phyloP scores from a whole-genome alignment of 805 yeast genomes.

The Hanseniaspora jakobsenii region DNA sequence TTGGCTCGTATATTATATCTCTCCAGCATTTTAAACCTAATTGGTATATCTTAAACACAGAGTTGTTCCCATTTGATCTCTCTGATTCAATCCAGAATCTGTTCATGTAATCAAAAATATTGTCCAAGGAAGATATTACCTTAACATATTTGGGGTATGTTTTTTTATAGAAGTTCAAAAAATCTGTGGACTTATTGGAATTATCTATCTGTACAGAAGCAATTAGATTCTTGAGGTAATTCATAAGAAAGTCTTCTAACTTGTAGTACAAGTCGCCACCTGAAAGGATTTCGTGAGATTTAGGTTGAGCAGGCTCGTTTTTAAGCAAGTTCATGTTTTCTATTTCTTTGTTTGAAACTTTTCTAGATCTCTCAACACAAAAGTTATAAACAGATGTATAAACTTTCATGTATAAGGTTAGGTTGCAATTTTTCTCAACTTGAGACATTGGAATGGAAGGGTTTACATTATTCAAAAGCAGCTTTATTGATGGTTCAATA shows the following conservation, averaged over 20 bases:
- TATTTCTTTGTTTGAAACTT: constrained; percentile 27
- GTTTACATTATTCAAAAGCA: constrained; percentile 43
- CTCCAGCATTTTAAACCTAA: constrained; percentile 83
- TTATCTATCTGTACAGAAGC: constrained; percentile 29
- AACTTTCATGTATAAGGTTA: constrained; percentile 64
- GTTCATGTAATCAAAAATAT: constrained; percentile 89
- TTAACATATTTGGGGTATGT: constrained; percentile 82
- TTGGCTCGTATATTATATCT: constrained; percentile 59
- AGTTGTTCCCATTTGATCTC: constrained; percentile 81
- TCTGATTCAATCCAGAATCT: constrained; percentile 97
- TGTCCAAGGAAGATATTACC: constrained; percentile 84
- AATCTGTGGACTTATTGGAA: constrained; percentile 38
- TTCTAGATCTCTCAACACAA: constrained; percentile 67
- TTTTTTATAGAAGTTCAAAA: constrained; percentile 70
- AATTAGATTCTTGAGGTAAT: constrained; percentile 42
- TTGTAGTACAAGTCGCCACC: constrained; percentile 82
- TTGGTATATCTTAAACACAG: constrained; percentile 83
- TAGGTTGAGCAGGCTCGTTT: constrained; percentile 18
- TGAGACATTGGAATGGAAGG: constrained; percentile 14
- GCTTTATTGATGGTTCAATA: constrained; percentile 63
- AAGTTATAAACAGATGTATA: constrained; percentile 88
- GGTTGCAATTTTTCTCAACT: constrained; percentile 14
- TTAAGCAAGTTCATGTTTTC: constrained; percentile 30
- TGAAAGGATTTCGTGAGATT: constrained; percentile 33
- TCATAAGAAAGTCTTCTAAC: constrained; percentile 51